Base-by-base conservation (phyloP, 2,329 filamentous ascomycete genomes). In the Fusarium pilosicola region DNA sequence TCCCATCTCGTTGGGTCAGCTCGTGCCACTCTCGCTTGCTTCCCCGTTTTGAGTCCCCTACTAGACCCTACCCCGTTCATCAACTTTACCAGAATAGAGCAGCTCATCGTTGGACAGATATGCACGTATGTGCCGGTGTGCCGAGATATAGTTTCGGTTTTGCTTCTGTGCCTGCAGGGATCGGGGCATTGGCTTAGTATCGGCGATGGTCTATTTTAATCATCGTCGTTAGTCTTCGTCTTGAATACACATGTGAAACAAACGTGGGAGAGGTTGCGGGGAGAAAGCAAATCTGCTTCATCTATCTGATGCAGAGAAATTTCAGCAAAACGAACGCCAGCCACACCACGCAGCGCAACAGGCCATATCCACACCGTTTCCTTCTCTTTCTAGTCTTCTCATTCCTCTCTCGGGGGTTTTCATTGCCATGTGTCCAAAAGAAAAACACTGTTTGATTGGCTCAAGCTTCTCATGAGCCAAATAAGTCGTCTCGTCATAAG, bases 141-240 rank as follows among this genome's bases (percentile, higher is more conserved):
- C 72, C 70, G 64, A 58, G 46, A 62, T 45, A 51, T 55, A 34
- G 49, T 41, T 51, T 61, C 54, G 65, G 28, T 48, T 69, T 59
- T 68, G 62, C 54, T 68, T 56, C 24, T 70, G 56, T 32, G 34
- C 62, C 34, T 68, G 65, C 61, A 62, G 45, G 55, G 36, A 71
- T 66, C 67, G 70, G 56, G 63, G 70, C 73, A 73, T 62, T 69
- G 56, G 67, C 75, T 77, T 65, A 77, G 70, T 78, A 75, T 79
- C 81, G 84, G 74, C 81, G 83, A 73, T 78, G 82, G 77, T 86
- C 85, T 86, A 80, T 82, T 81, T 83, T 80, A 82, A 76, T 77
- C 68, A 77, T 79, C 78, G 73, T 76, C 78, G 84, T 86, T 84
- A 86, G 85, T 81, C 78, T 81, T 74, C 74, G 73, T 74, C 80